Base-by-base conservation (phyloP, 2,329 filamentous ascomycete species). In the Verticillium albo-atrum region DNA sequence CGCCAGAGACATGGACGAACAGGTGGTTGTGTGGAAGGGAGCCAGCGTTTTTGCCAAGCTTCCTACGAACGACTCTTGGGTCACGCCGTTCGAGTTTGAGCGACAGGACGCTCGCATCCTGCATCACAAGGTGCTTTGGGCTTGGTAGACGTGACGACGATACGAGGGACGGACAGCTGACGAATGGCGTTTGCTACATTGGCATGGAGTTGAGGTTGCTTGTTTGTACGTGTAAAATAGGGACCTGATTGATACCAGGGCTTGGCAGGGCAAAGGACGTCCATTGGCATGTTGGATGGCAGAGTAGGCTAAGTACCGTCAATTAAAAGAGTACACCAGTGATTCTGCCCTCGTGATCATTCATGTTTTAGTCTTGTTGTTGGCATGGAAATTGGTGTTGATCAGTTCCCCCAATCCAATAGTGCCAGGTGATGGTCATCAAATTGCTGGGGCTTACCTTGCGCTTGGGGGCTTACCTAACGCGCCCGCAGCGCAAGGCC, bases 1-100 rank as follows among this genome's bases (percentile, higher is more conserved):
- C 82, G 95, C 95, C 0, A 82, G 94, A 68, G 95, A 99, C 68
- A 89, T 99, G 78, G 95, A 99, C 75, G 92, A 95, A 61, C 92
- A 97, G 75, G 93, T 98, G n/a, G 90, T 98, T 57, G 88, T 89
- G 9, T 99, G 95, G 95, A 99, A 99, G 82, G 95, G 95, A 4
- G 95, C 91, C 1, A 97, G 92, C 71, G 93, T 99, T 17, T 99
- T 97, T 79, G 93, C 92, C 3, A 92, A 96, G 77, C 78, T 98
- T 66, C 85, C 88, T 53, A 93, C 92, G 17, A 98, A 98, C 75
- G 95, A 99, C 73, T 95, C 90, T 68, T 99, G 95, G 95, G 91
- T 98, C 69, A 89, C 89, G 15, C 85, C 86, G 54, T 81, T 89
- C 68, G 94, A 98, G 79, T 97, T 94, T 75, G 92, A 97, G 77